Percentiles rank a stretch among this genome's conserved stretches.
These are phyloP conservation scores for Penicillium lividum DNA, from an alignment of 495 filamentous ascomycete genomes.

Conservation along the genomic window DNA sequence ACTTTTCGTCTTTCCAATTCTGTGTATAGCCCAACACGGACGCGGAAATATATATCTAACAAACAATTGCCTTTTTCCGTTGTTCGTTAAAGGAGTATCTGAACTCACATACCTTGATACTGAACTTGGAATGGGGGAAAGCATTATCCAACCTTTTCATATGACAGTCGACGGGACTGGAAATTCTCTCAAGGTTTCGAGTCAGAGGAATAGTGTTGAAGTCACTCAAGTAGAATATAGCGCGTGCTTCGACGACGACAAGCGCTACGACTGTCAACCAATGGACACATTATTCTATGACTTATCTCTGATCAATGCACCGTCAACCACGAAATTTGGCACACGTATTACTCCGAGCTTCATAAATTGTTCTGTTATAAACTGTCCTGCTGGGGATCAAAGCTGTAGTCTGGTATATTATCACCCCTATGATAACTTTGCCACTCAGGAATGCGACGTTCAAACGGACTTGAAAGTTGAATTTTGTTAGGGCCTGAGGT, in stretches of 20 bases:
- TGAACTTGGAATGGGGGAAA: background rate
- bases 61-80: background rate
- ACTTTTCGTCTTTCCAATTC: background rate
- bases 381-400: background rate
- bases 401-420: background rate
- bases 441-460: background rate
- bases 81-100: background rate
- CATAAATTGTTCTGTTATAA: background rate
- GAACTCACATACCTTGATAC: background rate
- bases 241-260: background rate
- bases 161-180: background rate
- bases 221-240: background rate
- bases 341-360: background rate
- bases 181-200: background rate
- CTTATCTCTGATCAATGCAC: background rate
- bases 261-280: background rate
- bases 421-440: background rate
- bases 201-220: background rate
- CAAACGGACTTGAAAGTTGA: background rate
- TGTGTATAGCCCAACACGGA: background rate
- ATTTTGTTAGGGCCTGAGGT: background rate
- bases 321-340: background rate
- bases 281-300: background rate
- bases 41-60: background rate
- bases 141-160: background rate